These are phyloP conservation scores for Citrus sinensis DNA, from an alignment of 345 rosid species.

Conservation along the genomic window DNA sequence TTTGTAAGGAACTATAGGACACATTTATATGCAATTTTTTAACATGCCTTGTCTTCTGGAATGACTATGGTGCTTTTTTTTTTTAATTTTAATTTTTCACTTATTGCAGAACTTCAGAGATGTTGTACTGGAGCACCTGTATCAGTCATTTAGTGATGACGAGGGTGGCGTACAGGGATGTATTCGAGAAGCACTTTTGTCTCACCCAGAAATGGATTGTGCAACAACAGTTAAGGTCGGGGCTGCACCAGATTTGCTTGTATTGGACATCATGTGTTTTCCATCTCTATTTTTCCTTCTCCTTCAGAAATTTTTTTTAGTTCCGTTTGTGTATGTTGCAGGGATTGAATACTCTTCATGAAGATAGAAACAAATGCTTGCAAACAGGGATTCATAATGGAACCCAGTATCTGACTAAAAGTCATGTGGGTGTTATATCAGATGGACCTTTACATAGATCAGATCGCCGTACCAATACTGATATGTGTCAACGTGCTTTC, in stretches of 20 bases:
- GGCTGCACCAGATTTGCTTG: background rate
- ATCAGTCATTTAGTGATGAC: conserved; percentile 38
- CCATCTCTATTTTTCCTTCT: background rate
- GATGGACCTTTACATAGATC: conserved; percentile 37
- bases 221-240: conserved; percentile 35
- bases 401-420: conserved; percentile 29
- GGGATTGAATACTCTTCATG: conserved; percentile 42
- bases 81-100: conserved; percentile 10
- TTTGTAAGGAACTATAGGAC: conserved; percentile 14
- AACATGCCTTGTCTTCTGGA: conserved; percentile 9
- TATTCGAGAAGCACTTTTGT: conserved; percentile 42
- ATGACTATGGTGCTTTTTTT: conserved; percentile 13
- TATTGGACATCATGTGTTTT: background rate
- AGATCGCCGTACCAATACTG: conserved; percentile 35
- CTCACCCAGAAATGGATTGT: conserved; percentile 20
- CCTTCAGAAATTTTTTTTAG: background rate
- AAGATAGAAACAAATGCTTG: conserved; percentile 21
- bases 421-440: conserved; percentile 26
- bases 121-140: conserved; percentile 42
- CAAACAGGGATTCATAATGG: conserved; percentile 34
- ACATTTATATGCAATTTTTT: conserved; percentile 15
- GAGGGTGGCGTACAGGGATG: conserved; percentile 46
- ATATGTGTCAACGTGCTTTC: conserved; percentile 62
- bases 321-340: conserved; percentile 26
- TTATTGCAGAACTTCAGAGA: conserved; percentile 34